Percentiles rank a stretch among this genome's conserved stretches.
Evolutionary conservation across 192 early-diverging fungal genomes (phyloP).

Genomic region (Spizellomyces punctatus): DNA sequence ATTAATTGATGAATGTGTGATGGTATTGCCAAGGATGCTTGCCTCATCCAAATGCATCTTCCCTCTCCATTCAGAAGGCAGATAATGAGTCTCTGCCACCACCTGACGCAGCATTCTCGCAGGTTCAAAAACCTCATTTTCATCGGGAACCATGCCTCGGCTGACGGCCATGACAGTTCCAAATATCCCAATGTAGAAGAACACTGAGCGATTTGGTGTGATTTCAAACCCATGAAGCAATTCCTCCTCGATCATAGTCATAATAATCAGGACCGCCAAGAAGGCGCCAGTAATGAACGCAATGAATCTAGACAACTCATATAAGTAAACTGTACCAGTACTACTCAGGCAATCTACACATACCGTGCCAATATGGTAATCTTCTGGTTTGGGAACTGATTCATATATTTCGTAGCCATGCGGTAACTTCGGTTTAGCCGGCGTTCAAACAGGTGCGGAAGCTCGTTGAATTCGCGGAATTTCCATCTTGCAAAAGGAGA

Average conservation of each 20-base stretch:
- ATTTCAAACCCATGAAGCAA: conserved; percentile 90
- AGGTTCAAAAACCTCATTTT: conserved; percentile 82
- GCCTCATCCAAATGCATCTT: conserved; percentile 82
- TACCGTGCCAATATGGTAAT: conserved; percentile 74
- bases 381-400: conserved; percentile 88
- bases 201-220: conserved; percentile 78
- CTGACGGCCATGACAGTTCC: conserved; percentile 79
- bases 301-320: conserved; percentile 67
- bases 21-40: not conserved
- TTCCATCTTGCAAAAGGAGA: conserved; percentile 88
- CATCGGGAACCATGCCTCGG: conserved; percentile 80
- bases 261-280: conserved; percentile 78
- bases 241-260: conserved; percentile 86
- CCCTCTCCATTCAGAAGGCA: conserved; percentile 83
- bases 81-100: conserved; percentile 86
- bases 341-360: not conserved
- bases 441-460: conserved; percentile 83
- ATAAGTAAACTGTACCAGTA: not conserved
- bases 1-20: not conserved
- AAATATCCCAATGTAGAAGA: conserved; percentile 94
- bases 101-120: conserved; percentile 73
- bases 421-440: conserved; percentile 76
- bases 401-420: conserved; percentile 78
- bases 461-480: conserved; percentile 97
- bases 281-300: conserved; percentile 89